A percentile compares a stretch with the other conserved stretches of the same genome.
These are phyloP conservation scores for Tetrahymena malaccensis DNA, from an alignment of 73 alveolate genomes.

Conservation along the genomic window DNA sequence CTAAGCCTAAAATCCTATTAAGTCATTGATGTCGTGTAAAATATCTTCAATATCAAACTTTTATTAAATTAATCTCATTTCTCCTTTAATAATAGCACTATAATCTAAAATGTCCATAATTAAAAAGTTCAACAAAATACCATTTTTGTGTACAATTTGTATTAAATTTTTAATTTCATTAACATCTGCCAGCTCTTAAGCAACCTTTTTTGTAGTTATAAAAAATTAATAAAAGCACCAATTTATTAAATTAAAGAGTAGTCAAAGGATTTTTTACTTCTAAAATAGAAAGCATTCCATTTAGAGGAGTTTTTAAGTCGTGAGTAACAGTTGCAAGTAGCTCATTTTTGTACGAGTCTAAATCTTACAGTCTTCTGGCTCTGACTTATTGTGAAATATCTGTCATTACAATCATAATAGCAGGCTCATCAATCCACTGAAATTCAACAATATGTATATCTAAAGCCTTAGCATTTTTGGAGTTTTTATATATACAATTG, in stretches of 20 bases:
- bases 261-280: no score
- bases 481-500: background rate
- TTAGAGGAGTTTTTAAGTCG: slow-evolving; percentile 38
- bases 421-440: background rate
- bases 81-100: slow-evolving; percentile 7
- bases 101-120: slow-evolving; percentile 30
- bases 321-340: slow-evolving; percentile 33
- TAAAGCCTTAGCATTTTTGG: background rate
- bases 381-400: background rate
- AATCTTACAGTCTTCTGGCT: background rate
- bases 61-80: slow-evolving; percentile 13
- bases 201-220: background rate
- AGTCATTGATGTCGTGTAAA: slow-evolving; percentile 21
- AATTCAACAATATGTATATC: background rate
- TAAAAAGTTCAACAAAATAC: slow-evolving; percentile 7
- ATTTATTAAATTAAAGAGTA: no score
- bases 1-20: slow-evolving; percentile 26
- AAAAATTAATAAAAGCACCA: no score
- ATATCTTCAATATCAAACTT: slow-evolving; percentile 14
- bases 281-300: slow-evolving; percentile 27
- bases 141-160: slow-evolving; percentile 19
- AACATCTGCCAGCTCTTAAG: background rate
- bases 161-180: background rate
- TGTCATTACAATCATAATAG: background rate
- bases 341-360: background rate